Conservation (phyloP, 805 yeast species). For the Metschnikowia borealis region DNA sequence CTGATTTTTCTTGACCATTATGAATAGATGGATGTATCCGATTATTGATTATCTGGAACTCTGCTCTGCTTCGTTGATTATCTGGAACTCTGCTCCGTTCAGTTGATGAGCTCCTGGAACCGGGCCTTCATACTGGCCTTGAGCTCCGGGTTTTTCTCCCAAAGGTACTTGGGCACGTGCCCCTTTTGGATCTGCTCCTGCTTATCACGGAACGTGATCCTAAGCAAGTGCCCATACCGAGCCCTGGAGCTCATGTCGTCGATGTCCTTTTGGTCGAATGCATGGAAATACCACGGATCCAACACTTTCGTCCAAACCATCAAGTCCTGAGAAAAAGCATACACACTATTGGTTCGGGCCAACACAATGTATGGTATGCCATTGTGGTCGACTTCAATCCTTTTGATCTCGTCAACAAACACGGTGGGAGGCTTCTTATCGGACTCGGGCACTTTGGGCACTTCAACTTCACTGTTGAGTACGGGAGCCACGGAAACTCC, state of each 20-base stretch:
- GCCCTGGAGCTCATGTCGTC: neutral
- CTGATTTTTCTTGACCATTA: no score
- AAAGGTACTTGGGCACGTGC: conserved; percentile 9
- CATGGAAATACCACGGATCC: conserved; percentile 41
- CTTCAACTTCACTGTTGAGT: conserved; percentile 32
- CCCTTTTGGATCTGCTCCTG: conserved; percentile 10
- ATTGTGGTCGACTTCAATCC: conserved; percentile 30
- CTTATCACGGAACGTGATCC: conserved; percentile 1
- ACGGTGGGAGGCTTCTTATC: conserved; percentile 1
- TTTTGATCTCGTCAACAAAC: conserved; percentile 11
- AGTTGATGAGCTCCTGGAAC: conserved; percentile 9
- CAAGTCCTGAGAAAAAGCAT: conserved; percentile 38
- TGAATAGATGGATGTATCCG: no score
- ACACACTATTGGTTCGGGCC: conserved; percentile 33
- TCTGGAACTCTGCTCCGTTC: neutral
- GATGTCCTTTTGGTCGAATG: conserved; percentile 8
- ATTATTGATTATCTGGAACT: no score
- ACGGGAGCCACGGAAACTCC: conserved; percentile 53
- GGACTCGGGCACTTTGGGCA: conserved; percentile 6
- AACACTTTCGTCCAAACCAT: conserved; percentile 45
- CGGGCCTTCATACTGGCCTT: conserved; percentile 10
- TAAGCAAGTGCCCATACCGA: neutral
- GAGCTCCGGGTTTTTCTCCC: conserved; percentile 10
- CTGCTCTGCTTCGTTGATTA: no score
- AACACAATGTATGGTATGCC: conserved; percentile 45